These are phyloP conservation scores for Wickerhamiella hasegawae DNA, from an alignment of 805 yeast genomes.

Conservation along the genomic window DNA sequence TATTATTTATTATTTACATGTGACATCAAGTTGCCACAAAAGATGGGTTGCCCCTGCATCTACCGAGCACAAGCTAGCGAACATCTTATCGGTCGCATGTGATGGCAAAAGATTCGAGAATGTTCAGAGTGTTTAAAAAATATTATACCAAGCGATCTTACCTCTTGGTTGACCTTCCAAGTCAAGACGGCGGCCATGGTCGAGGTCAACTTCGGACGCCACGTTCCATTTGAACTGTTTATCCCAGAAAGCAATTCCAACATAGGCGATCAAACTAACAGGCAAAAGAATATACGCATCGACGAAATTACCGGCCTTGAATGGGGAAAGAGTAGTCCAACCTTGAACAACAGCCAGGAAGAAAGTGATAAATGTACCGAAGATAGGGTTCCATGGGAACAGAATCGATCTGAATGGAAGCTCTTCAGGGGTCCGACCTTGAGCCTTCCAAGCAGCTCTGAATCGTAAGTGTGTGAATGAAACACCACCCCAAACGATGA, in stretches of 20 bases:
- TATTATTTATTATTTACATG: too few species aligned
- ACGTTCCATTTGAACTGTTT: constrained; percentile 26
- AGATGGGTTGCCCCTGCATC: background rate
- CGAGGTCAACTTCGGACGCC: constrained; percentile 27
- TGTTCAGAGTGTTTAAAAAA: background rate
- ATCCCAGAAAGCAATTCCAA: constrained; percentile 23
- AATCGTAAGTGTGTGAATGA: constrained; percentile 41
- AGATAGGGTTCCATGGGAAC: constrained; percentile 35
- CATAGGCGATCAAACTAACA: constrained; percentile 31
- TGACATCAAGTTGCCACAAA: too few species aligned
- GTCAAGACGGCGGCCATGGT: constrained; percentile 16
- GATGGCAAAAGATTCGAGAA: background rate
- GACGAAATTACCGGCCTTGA: constrained; percentile 35
- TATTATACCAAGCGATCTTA: constrained; percentile 4
- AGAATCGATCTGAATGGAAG: constrained; percentile 37
- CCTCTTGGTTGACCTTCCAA: constrained; percentile 3
- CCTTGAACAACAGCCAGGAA: constrained; percentile 49
- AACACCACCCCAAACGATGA: constrained; percentile 51
- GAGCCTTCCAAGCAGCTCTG: constrained; percentile 30
- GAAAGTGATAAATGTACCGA: constrained; percentile 34
- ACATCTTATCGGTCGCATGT: background rate
- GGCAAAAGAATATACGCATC: constrained; percentile 54
- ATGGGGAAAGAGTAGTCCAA: constrained; percentile 48
- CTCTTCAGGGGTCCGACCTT: constrained; percentile 25
- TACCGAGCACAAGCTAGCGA: background rate